Conservation (phyloP, 2,329 filamentous ascomycete species). For the Penicillium sclerotiorum region DNA sequence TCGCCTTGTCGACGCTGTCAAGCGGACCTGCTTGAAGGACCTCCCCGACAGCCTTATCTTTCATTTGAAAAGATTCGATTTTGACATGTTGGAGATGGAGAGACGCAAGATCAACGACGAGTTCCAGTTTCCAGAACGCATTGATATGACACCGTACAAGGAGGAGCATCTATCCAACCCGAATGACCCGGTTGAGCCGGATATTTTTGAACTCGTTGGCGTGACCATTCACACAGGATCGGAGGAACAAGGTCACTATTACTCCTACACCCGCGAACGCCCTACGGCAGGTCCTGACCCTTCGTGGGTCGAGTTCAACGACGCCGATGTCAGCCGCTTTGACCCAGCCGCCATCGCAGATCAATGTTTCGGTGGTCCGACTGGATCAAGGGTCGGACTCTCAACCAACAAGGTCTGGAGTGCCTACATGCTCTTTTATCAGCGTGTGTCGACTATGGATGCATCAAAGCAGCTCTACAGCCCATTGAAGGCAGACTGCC, state of each 20-base stretch:
- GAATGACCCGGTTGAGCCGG: conserved; percentile 59
- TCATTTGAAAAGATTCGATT: conserved; percentile 71
- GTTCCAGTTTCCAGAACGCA: conserved; percentile 80
- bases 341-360: conserved; percentile 72
- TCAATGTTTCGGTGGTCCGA: conserved; percentile 77
- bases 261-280: conserved; percentile 88
- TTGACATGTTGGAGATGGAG: conserved; percentile 65
- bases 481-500: conserved; percentile 50
- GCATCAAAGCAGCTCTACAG: conserved; percentile 55
- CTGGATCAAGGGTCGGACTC: conserved; percentile 53
- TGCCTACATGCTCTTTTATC: conserved; percentile 98
- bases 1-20: conserved; percentile 87
- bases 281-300: conserved; percentile 53
- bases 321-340: conserved; percentile 77
- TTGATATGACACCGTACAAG: conserved; percentile 89
- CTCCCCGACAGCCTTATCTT: conserved; percentile 94
- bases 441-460: conserved; percentile 70
- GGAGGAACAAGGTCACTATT: conserved; percentile 94
- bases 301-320: conserved; percentile 91
- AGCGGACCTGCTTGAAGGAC: conserved; percentile 86
- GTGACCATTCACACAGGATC: conserved; percentile 91
- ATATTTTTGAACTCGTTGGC: conserved; percentile 91
- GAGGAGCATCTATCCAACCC: conserved; percentile 77
- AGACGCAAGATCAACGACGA: conserved; percentile 94
- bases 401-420: conserved; percentile 72